A percentile compares a stretch with the other conserved stretches of the same genome.
phyloP scores from a whole-genome alignment of 495 filamentous ascomycete species.

The Penicillium coffeae region DNA sequence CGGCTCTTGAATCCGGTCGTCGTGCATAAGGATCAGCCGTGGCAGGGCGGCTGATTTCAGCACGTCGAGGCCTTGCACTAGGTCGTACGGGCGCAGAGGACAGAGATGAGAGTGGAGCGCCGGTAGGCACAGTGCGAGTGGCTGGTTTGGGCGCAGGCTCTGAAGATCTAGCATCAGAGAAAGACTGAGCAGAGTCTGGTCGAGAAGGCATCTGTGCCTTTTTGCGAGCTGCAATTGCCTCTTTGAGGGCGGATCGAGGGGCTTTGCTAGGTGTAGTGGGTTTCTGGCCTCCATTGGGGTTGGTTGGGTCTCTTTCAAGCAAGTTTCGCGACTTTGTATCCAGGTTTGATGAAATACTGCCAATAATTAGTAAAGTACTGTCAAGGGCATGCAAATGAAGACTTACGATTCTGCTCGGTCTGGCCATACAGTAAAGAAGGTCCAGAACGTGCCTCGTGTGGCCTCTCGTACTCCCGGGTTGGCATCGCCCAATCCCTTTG shows the following conservation, averaged over 20 bases:
- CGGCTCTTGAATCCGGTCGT: slow-evolving; percentile 28
- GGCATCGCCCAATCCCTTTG: slow-evolving; percentile 77
- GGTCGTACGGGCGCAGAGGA: slow-evolving; percentile 59
- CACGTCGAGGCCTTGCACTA: slow-evolving; percentile 39
- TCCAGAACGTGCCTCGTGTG: slow-evolving; percentile 82
- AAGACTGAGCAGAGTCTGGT: slow-evolving; percentile 68
- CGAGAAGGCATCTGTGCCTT: slow-evolving; percentile 60
- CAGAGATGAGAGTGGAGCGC: slow-evolving; percentile 40
- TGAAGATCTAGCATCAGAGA: slow-evolving; percentile 41
- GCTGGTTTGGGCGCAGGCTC: slow-evolving; percentile 32
- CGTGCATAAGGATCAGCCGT: slow-evolving; percentile 57
- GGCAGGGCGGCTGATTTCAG: slow-evolving; percentile 51
- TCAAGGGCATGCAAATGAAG: background rate
- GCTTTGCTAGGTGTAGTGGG: slow-evolving; percentile 39
- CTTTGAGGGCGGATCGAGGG: slow-evolving; percentile 59
- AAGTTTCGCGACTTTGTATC: slow-evolving; percentile 70
- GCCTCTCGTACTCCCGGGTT: slow-evolving; percentile 83
- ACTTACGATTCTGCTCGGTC: slow-evolving; percentile 68
- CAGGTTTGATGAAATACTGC: slow-evolving; percentile 67
- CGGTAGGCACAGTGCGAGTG: slow-evolving; percentile 31
- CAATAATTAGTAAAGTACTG: slow-evolving; percentile 24
- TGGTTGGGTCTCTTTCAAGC: slow-evolving; percentile 73
- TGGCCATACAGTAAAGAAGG: slow-evolving; percentile 72
- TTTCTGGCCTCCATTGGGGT: slow-evolving; percentile 62
- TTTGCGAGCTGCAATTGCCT: slow-evolving; percentile 81